These are phyloP conservation scores for Boletus pseudopeckii DNA, from an alignment of 768 basidiomycete species.

Conservation along the genomic window DNA sequence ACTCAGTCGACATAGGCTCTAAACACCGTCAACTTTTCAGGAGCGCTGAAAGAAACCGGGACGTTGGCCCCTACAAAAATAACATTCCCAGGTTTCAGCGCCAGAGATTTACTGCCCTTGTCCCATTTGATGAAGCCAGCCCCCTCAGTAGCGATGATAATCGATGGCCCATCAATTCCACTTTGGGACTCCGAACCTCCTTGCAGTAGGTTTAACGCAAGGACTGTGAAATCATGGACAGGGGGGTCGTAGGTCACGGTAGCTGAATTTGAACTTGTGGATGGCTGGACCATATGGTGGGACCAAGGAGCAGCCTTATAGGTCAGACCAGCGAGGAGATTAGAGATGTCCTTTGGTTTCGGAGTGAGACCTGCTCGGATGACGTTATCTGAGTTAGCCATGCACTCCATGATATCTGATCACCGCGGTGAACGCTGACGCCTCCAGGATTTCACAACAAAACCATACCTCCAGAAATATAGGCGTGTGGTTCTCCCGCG, in stretches of 20 bases:
- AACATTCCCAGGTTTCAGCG: slow-evolving; percentile 63
- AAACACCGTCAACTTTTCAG: slow-evolving; percentile 21
- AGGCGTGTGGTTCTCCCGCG: slow-evolving; percentile 96
- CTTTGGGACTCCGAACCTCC: slow-evolving; percentile 53
- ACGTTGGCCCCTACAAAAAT: slow-evolving; percentile 78
- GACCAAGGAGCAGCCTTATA: slow-evolving; percentile 69
- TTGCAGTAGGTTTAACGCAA: slow-evolving; percentile 50
- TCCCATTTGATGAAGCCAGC: slow-evolving; percentile 54
- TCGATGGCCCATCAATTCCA: slow-evolving; percentile 77
- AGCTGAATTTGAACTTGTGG: slow-evolving; percentile 40
- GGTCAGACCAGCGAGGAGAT: slow-evolving; percentile 82
- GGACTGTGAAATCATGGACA: slow-evolving; percentile 88
- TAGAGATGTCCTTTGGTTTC: slow-evolving; percentile 90
- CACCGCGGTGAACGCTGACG: neutral
- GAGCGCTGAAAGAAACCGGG: slow-evolving; percentile 47
- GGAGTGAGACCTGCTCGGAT: slow-evolving; percentile 98
- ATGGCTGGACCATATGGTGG: slow-evolving; percentile 68
- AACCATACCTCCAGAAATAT: slow-evolving; percentile 80
- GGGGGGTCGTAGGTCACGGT: slow-evolving; percentile 82
- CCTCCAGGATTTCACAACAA: neutral
- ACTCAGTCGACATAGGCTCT: slow-evolving; percentile 28
- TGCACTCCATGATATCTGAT: slow-evolving; percentile 95
- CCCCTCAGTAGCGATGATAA: slow-evolving; percentile 75
- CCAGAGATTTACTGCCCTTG: slow-evolving; percentile 34
- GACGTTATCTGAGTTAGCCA: slow-evolving; percentile 99